Evolutionary conservation across 2,329 filamentous ascomycete species (phyloP).

Genomic region (Graphilbum sp.): DNA sequence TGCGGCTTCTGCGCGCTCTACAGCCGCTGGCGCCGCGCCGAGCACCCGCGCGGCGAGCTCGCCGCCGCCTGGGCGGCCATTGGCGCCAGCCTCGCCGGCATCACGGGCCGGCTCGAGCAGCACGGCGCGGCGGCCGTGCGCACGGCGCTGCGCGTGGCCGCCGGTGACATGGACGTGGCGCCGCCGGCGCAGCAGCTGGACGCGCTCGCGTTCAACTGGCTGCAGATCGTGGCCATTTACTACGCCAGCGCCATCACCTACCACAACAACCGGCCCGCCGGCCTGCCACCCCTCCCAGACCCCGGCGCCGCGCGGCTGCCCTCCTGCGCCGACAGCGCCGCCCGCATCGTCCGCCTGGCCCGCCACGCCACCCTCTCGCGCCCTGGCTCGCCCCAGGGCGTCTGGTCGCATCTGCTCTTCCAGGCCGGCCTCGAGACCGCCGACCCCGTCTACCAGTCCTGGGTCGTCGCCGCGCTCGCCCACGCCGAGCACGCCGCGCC

Average conservation of each 20-base stretch:
- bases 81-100: neutral
- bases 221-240: neutral
- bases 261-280: neutral
- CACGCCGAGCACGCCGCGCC: neutral
- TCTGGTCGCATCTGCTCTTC: too few relatives aligned
- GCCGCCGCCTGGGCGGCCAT: neutral
- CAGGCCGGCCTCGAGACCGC: neutral
- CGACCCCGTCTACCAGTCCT: conserved; percentile 1
- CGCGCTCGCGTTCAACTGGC: conserved; percentile 1
- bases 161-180: neutral
- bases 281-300: neutral
- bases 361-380: neutral
- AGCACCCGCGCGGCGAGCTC: neutral
- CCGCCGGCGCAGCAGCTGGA: neutral
- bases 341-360: neutral
- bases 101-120: neutral
- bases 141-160: neutral
- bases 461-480: neutral
- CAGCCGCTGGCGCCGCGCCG: neutral
- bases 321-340: neutral
- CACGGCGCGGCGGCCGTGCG: neutral
- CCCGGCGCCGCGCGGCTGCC: neutral
- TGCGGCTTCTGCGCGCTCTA: neutral
- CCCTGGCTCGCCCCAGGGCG: neutral
- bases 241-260: neutral